A percentile compares a stretch with the other conserved stretches of the same genome.
phyloP scores from a whole-genome alignment of 2,329 filamentous ascomycete genomes.

The Coniochaeta hoffmannii region DNA sequence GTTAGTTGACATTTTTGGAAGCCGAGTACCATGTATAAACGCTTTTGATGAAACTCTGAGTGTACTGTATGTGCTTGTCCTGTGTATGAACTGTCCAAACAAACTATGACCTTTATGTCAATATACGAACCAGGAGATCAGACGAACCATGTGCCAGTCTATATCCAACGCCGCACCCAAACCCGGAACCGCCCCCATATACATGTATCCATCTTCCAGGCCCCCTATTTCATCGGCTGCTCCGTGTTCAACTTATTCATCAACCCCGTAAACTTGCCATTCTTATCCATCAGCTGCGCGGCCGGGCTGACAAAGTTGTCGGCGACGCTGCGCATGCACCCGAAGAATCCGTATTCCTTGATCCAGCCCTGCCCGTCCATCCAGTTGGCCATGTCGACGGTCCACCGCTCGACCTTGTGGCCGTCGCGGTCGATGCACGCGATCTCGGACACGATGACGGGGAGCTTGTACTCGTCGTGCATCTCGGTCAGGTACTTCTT shows the following conservation, averaged over 20 bases:
- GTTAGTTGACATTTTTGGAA: neutral
- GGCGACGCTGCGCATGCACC: slow-evolving; percentile 31
- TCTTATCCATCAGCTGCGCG: slow-evolving; percentile 35
- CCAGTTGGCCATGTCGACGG: slow-evolving; percentile 30
- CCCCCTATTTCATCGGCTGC: slow-evolving; percentile 4
- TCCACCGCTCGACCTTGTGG: slow-evolving; percentile 29
- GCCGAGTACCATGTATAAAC: neutral
- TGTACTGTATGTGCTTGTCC: neutral
- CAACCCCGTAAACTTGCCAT: slow-evolving; percentile 29
- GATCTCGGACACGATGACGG: slow-evolving; percentile 33
- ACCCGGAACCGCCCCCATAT: neutral
- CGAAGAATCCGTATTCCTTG: slow-evolving; percentile 35
- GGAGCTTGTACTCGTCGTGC: slow-evolving; percentile 25
- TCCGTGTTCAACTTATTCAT: slow-evolving; percentile 10
- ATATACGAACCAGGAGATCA: no score
- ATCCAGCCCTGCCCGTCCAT: slow-evolving; percentile 33
- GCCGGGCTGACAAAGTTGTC: slow-evolving; percentile 37
- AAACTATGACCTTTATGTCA: no score
- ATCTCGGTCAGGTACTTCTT: slow-evolving; percentile 27
- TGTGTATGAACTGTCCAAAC: neutral
- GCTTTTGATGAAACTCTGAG: neutral
- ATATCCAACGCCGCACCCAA: neutral
- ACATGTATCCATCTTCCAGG: neutral
- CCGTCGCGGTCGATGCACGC: slow-evolving; percentile 29
- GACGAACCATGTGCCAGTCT: neutral